phyloP scores from a whole-genome alignment of 768 basidiomycete genomes.

The Tylopilus subfusipes region DNA sequence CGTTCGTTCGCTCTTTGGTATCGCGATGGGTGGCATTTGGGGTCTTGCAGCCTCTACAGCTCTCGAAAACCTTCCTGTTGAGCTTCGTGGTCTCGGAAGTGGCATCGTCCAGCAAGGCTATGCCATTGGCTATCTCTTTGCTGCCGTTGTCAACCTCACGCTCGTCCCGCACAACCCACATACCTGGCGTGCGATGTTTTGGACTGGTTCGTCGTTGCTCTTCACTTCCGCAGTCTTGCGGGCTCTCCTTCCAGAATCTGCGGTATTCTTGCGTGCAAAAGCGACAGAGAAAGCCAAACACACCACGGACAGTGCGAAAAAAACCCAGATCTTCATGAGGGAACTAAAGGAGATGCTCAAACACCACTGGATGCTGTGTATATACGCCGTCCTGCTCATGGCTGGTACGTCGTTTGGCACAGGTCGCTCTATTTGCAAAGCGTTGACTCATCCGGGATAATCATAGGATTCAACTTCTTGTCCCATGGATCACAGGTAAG shows the following conservation, averaged over 20 bases:
- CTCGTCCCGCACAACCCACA: constrained; percentile 39
- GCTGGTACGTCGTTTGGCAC: constrained; percentile 37
- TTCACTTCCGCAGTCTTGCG: constrained; percentile 67
- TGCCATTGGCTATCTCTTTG: constrained; percentile 80
- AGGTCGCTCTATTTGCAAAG: neutral
- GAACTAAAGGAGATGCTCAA: constrained; percentile 78
- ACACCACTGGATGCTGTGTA: constrained; percentile 75
- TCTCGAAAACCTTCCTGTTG: constrained; percentile 89
- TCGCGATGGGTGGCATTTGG: constrained; percentile 91
- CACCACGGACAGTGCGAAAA: constrained; percentile 38
- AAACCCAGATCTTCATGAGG: constrained; percentile 67
- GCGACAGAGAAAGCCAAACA: constrained; percentile 41
- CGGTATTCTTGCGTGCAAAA: constrained; percentile 66
- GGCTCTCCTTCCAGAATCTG: constrained; percentile 71
- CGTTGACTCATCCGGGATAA: neutral
- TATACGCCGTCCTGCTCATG: constrained; percentile 84
- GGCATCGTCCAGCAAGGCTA: constrained; percentile 94
- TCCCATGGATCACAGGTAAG: constrained; percentile 66
- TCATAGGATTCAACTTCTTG: constrained; percentile 68
- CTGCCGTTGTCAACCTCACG: constrained; percentile 77
- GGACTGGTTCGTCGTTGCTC: constrained; percentile 69
- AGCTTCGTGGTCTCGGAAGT: constrained; percentile 79
- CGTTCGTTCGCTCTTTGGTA: constrained; percentile 76
- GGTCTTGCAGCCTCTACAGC: constrained; percentile 79
- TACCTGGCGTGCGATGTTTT: constrained; percentile 80